Evolutionary conservation across 140 eudicot species (phyloP), one percentile per base, ranked within the genome.

Genomic region (Stevia rebaudiana): DNA sequence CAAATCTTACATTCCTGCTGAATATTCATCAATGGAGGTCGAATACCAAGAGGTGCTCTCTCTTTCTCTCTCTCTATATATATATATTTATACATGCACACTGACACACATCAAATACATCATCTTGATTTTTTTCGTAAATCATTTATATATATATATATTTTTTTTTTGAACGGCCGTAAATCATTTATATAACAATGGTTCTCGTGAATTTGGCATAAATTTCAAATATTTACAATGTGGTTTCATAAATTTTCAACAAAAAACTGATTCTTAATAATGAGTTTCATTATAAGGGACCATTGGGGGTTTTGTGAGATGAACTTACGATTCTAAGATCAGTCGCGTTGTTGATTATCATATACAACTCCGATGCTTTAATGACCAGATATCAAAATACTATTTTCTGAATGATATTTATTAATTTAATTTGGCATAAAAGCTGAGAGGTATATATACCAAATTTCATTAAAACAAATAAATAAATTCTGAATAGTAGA

Each of bases 31-130:
- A 50, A 88, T 84, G 95, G 89, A 78, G 53, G 83, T 88, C 0
- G 74, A 74, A 47, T 88, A 88, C 75, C 83, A 73, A 61, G 94
- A 84, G 95, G 95, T 82, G 40, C 43, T 73, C 61, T 41, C 33
- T 63, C 69, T 69, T 46, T 44, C 17, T 62, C 24, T 55, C 46
- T 48, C 24, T 17, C 25, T 47, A 17, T 17, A 17, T 17, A 16
- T 25, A 28, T n/a, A 53, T 12, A 12, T 13, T 12, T 6, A 53
- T 25, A 24, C 6, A 52, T 4, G 13, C 8, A 51, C 7, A 23
- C 0, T 13, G 0, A 46, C 0, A 50, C 1, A 8, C 31, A 50
- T 42, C 76, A 31, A 31, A 57, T 23, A n/a, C 64, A 53, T 41
- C 28, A 13, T 75, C 67, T 47, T 63, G 19, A 54, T 74, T 57